phyloP scores from a whole-genome alignment of 83 land plant genomes.

The Thuja plicata region DNA sequence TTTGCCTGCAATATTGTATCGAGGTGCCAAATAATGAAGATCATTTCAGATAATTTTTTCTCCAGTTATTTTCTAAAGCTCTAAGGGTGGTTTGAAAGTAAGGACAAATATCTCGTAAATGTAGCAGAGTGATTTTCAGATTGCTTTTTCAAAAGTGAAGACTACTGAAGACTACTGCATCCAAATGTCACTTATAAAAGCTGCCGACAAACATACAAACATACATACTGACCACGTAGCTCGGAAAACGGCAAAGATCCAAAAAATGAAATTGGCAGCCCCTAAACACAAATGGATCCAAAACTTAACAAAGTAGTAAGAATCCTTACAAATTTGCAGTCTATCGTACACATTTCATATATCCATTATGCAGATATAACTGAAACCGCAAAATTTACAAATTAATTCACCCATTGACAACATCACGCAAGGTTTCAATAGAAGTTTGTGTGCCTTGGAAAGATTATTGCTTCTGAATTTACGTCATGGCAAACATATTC shows the following conservation, averaged over 20 bases:
- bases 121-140: neutral
- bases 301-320: neutral
- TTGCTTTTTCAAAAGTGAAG: neutral
- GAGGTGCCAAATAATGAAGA: neutral
- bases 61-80: no score
- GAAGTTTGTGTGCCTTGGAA: neutral
- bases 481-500: neutral
- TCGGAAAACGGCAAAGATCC: neutral
- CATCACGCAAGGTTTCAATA: neutral
- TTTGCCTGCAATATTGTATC: neutral
- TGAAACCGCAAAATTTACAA: neutral
- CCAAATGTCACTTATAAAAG: neutral
- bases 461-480: neutral
- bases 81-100: neutral
- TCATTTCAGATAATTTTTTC: neutral
- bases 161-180: neutral
- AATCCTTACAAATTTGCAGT: neutral
- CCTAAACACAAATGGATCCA: neutral
- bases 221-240: neutral
- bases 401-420: neutral
- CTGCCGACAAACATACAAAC: neutral
- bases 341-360: neutral
- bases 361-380: neutral
- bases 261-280: neutral
- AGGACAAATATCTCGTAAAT: neutral